phyloP scores from a whole-genome alignment of 108 stramenopile genomes.

The Cyclotella atomus region DNA sequence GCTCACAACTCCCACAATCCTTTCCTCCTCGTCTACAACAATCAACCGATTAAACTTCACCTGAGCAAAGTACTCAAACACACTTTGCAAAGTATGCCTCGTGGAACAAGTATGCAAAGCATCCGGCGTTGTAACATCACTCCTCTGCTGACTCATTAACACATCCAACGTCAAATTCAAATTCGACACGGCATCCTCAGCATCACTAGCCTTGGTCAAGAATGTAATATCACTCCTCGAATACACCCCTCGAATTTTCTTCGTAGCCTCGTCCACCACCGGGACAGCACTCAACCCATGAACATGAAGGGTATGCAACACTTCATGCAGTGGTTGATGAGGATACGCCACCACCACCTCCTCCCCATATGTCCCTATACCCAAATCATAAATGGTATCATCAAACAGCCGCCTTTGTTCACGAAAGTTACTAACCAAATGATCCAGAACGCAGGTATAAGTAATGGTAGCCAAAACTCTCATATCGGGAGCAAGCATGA shows the following conservation, averaged over 20 bases:
- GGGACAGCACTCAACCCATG: slow-evolving; percentile 80
- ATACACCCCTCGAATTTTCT: slow-evolving; percentile 89
- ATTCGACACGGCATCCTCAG: slow-evolving; percentile 88
- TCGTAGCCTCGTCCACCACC: slow-evolving; percentile 74
- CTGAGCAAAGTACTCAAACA: slow-evolving; percentile 94
- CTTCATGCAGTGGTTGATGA: slow-evolving; percentile 81
- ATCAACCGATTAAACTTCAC: slow-evolving; percentile 87
- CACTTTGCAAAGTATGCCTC: slow-evolving; percentile 80
- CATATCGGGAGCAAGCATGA: slow-evolving; percentile 87
- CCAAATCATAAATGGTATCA: slow-evolving; percentile 89
- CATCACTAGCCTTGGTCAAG: slow-evolving; percentile 88
- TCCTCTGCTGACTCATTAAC: slow-evolving; percentile 70
- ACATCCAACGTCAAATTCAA: slow-evolving; percentile 82
- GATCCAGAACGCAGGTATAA: slow-evolving; percentile 88
- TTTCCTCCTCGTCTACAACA: slow-evolving; percentile 77
- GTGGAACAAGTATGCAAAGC: slow-evolving; percentile 84
- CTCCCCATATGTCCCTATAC: slow-evolving; percentile 92
- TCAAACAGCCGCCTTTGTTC: slow-evolving; percentile 96
- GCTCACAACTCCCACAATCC: slow-evolving; percentile 86
- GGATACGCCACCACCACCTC: slow-evolving; percentile 77
- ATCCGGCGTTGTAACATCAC: slow-evolving; percentile 88
- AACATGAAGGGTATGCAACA: slow-evolving; percentile 73
- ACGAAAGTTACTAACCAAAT: slow-evolving; percentile 93
- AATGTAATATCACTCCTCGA: slow-evolving; percentile 91
- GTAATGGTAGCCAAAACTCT: slow-evolving; percentile 85